Evolutionary conservation across 495 filamentous ascomycete species (phyloP), one percentile per base, ranked within the genome.

Genomic region (Penicillium nucicola): DNA sequence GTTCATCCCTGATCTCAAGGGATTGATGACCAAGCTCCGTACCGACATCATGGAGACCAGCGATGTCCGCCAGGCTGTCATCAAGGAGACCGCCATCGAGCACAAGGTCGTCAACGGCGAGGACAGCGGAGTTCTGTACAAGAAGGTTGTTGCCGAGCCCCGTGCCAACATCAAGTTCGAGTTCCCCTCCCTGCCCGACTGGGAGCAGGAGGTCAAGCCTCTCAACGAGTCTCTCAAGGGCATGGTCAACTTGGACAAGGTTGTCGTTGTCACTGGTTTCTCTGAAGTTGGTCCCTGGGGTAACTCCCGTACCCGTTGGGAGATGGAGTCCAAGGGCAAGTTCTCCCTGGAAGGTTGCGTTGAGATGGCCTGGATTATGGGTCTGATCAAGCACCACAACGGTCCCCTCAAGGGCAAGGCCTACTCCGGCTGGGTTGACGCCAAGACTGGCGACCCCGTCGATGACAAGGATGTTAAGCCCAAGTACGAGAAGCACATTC

Each of bases 351-450:
- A 97, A 70, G 93, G 93, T 14, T 97, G 93, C 63, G 86, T 99
- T 50, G 93, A 99, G 71, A 97, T 99, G 93, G 90, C 93, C 25
- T 99, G 93, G 93, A 89, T 99, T 64, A 99, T 97, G 93, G 95
- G 95, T 48, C 85, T 97, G 49, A 97, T 99, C 71, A 95, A 88
- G 75, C 95, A 99, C 66, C 89, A 96, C 75, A 97, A 97, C 56
- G 95, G 93, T n/a, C 89, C 90, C 7, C 84, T 99, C 65, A 97
- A 97, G 74, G 93, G 95, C 65, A 87, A 96, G 75, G 84, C 86
- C 35, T 97, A 99, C 71, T 89, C 93, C 41, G 93, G 93, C 48
- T 99, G 93, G 93, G 91, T 97, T 46, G 93, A 99, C 62, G 80
- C 81, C 52, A 97, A 97, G 82, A 84, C 88, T 35, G 85, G 89